Conservation (phyloP, 805 yeast species). For the Spathaspora hagerdaliae region DNA sequence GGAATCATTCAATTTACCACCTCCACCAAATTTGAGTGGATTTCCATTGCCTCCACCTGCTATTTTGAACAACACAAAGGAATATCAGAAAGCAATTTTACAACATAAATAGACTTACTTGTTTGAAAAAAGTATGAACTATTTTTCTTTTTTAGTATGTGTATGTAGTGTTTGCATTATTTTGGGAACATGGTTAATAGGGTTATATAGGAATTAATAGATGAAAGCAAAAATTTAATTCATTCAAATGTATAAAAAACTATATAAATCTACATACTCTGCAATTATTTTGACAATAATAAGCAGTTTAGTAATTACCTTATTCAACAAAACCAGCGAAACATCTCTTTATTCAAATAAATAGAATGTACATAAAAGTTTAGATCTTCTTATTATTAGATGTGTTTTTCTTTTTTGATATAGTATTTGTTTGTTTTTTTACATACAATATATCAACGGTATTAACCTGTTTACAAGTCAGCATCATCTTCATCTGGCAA, state of each 20-base stretch:
- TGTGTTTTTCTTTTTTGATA: too few species aligned
- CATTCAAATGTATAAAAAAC: neutral
- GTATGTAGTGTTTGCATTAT: neutral
- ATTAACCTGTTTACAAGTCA: constrained; percentile 64
- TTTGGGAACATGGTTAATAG: too few species aligned
- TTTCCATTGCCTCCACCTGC: constrained; percentile 35
- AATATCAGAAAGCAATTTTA: constrained; percentile 18
- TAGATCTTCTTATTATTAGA: too few species aligned
- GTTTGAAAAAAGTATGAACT: neutral
- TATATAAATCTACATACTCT: neutral
- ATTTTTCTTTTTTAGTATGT: neutral
- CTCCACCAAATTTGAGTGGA: constrained; percentile 26
- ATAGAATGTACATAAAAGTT: too few species aligned
- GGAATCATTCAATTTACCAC: constrained; percentile 20
- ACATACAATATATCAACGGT: too few species aligned
- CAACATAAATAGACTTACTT: neutral
- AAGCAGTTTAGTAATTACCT: too few species aligned
- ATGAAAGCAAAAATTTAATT: neutral
- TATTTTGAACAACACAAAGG: constrained; percentile 18
- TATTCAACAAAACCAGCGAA: too few species aligned
- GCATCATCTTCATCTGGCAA: constrained; percentile 99
- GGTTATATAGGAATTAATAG: too few species aligned
- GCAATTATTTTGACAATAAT: too few species aligned
- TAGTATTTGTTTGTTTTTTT: too few species aligned
- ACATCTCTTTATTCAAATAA: too few species aligned